Evolutionary conservation across 306 rosid genomes (phyloP), one percentile per base, ranked within the genome.

Genomic region (Sophora flavescens): DNA sequence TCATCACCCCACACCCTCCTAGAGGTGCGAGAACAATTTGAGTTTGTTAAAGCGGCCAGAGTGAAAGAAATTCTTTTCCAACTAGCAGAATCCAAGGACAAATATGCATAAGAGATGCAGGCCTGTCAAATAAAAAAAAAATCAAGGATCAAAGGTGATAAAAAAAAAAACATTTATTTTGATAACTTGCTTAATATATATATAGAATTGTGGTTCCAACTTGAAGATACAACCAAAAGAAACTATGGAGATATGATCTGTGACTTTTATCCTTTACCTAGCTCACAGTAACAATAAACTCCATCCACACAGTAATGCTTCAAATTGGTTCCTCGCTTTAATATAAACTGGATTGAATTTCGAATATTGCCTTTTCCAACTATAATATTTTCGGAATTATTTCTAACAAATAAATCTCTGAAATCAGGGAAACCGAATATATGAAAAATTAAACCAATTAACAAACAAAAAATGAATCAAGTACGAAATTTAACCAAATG

Each of bases 1-100:
- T 70, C 77, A 81, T 84, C 91, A 70, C 90, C 97, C 99, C 99
- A 89, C 99, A 95, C 97, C 99, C 89, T 87, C 72, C 68, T 85
- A 63, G 85, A 89, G 99, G 99, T 87, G 99, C 89, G 99, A 95
- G 99, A 87, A 82, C 77, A 72, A 30, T 79, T 81, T 28, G 82
- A 80, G 17, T 77, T 80, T 59, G 73, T 81, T 85, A 89, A 56
- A 88, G 92, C 99, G 86, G 99, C 99, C 99, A 95, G 99, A 95
- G 96, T 95, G 97, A 81, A 90, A 66, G 75, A 84, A 84, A 86
- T 75, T 86, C 78, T 80, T 83, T 80, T 76, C 75, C 89, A 68
- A 79, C 75, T 44, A 78, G 84, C 88, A 75, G 79, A 83, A 78
- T 62, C 87, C 81, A 78, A 79, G 66, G 75, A 75, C 65, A 83